Conservation (phyloP, 139 green algal species). For the Picochlorum sp. region DNA sequence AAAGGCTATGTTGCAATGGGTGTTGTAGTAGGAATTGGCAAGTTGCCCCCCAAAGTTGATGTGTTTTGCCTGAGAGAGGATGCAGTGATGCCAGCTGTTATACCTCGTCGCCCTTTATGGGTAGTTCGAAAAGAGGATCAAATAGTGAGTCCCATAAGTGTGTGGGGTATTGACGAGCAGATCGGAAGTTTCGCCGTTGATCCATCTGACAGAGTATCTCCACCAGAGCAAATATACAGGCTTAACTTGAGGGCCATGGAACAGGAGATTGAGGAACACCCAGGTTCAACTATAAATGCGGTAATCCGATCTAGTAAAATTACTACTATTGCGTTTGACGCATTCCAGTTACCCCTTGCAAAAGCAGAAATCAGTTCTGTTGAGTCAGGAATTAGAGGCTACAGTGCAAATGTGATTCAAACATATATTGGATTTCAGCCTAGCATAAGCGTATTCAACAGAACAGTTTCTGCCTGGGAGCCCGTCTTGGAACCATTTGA, state of each 20-base stretch:
- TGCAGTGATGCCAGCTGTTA: neutral
- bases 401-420: constrained; percentile 21
- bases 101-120: constrained; percentile 2
- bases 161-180: constrained; percentile 50
- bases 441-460: constrained; percentile 52
- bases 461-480: constrained; percentile 55
- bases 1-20: constrained; percentile 75
- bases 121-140: neutral
- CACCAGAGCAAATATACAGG: neutral
- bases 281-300: constrained; percentile 23
- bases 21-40: constrained; percentile 33
- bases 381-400: constrained; percentile 17
- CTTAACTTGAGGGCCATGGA: neutral
- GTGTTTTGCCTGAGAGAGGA: constrained; percentile 18
- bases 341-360: constrained; percentile 38
- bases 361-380: constrained; percentile 44
- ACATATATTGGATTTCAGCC: constrained; percentile 32
- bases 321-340: constrained; percentile 43
- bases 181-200: constrained; percentile 36
- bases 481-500: constrained; percentile 77
- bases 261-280: neutral
- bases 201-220: neutral
- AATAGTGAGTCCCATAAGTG: constrained; percentile 7
- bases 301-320: constrained; percentile 26
- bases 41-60: constrained; percentile 2